Evolutionary conservation across 2,329 filamentous ascomycete species (phyloP).

Genomic region (Fusarium scirpi): DNA sequence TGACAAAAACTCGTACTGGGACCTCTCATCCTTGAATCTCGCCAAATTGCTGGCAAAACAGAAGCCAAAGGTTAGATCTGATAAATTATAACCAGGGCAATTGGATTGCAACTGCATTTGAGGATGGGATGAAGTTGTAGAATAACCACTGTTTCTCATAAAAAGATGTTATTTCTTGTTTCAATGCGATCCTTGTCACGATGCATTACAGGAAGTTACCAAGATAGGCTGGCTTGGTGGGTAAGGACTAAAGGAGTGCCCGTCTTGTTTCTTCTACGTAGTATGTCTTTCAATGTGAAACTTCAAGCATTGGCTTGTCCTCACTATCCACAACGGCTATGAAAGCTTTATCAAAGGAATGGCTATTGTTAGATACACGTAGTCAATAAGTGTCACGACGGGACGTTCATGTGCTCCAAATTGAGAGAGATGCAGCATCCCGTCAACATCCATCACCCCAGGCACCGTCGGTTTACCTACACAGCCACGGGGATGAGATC

Average conservation of each 20-base stretch:
- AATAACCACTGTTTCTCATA: neutral
- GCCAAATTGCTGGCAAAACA: neutral
- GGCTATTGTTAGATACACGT: constrained; percentile 2
- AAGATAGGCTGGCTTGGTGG: constrained; percentile 12
- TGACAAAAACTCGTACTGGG: neutral
- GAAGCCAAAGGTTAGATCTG: neutral
- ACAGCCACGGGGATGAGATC: constrained; percentile 37
- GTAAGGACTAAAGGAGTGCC: constrained; percentile 22
- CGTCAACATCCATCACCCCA: constrained; percentile 30
- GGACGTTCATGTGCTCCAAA: neutral
- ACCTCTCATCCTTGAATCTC: constrained; percentile 7
- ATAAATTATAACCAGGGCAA: neutral
- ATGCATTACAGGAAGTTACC: constrained; percentile 9
- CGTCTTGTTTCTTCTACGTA: constrained; percentile 6
- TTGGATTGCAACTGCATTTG: neutral
- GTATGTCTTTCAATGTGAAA: constrained; percentile 22
- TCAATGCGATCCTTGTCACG: constrained; percentile 17
- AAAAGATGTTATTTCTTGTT: neutral
- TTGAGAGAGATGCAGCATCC: constrained; percentile 12
- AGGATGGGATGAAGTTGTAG: neutral
- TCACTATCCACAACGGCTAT: constrained; percentile 2
- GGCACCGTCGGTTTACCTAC: constrained; percentile 17
- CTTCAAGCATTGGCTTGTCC: constrained; percentile 3
- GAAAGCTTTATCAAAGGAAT: constrained; percentile 2
- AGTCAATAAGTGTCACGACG: neutral